Evolutionary conservation across 2,329 filamentous ascomycete species (phyloP).

Genomic region (Penicillium sp.): DNA sequence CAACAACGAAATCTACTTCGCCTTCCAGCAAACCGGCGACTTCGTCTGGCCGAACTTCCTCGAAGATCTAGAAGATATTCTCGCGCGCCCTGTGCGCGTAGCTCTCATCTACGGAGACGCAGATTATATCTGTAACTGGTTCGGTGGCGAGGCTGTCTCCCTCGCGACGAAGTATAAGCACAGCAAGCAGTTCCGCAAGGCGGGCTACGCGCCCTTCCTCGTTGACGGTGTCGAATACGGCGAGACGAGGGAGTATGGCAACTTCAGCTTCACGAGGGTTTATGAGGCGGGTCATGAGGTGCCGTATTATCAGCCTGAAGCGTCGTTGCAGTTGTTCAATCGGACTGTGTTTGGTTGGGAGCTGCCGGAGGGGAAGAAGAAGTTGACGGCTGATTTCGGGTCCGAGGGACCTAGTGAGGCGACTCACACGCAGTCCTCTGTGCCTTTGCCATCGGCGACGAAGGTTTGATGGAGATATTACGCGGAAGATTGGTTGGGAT

Average conservation of each 20-base stretch:
- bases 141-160: slow-evolving; percentile 74
- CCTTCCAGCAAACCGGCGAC: slow-evolving; percentile 59
- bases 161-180: slow-evolving; percentile 58
- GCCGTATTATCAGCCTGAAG: slow-evolving; percentile 59
- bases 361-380: slow-evolving; percentile 53
- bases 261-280: slow-evolving; percentile 67
- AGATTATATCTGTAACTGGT: slow-evolving; percentile 58
- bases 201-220: slow-evolving; percentile 72
- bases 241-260: slow-evolving; percentile 73
- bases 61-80: slow-evolving; percentile 59
- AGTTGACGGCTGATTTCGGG: slow-evolving; percentile 36
- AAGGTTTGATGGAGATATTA: not conserved
- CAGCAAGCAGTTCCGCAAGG: slow-evolving; percentile 59
- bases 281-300: slow-evolving; percentile 68
- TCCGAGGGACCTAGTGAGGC: slow-evolving; percentile 44
- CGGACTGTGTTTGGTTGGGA: slow-evolving; percentile 60
- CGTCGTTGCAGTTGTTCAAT: slow-evolving; percentile 61
- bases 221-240: slow-evolving; percentile 69
- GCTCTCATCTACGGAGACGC: slow-evolving; percentile 70
- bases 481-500: too few relatives aligned
- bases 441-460: slow-evolving; percentile 32
- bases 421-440: slow-evolving; percentile 48
- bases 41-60: slow-evolving; percentile 65
- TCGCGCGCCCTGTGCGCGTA: slow-evolving; percentile 65
- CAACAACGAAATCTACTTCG: slow-evolving; percentile 45